phyloP scores from a whole-genome alignment of 2,329 filamentous ascomycete species.

The Escovopsis weberi region DNA sequence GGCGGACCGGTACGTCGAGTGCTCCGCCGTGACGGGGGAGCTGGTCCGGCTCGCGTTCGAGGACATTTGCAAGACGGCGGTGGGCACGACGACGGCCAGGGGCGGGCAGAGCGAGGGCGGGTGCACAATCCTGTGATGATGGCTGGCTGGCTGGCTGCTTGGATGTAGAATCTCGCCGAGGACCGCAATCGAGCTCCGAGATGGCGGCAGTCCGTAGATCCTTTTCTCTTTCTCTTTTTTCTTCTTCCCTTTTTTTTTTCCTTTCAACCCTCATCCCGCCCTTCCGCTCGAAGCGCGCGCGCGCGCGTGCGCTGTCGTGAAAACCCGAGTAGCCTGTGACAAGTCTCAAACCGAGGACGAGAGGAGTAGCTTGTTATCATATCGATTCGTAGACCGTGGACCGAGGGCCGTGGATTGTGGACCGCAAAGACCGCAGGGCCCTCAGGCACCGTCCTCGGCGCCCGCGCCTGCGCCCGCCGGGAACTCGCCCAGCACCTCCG shows the following conservation, averaged over 20 bases:
- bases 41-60: constrained; percentile 42
- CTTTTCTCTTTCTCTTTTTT: no score
- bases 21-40: constrained; percentile 46
- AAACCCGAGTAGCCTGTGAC: no score
- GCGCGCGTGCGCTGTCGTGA: no score
- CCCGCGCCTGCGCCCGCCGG: constrained; percentile 17
- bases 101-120: constrained; percentile 42
- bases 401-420: no score
- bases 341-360: no score
- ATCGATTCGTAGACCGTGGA: no score
- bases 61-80: constrained; percentile 43
- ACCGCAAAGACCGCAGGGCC: no score
- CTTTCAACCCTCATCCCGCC: background rate
- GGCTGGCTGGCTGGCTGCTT: background rate
- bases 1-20: constrained; percentile 49
- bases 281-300: no score
- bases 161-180: background rate
- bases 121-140: constrained; percentile 33
- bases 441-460: constrained; percentile 22
- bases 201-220: background rate
- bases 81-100: constrained; percentile 28
- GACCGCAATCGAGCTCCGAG: no score
- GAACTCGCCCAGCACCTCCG: constrained; percentile 42
- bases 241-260: no score
- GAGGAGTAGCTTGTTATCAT: no score